These are phyloP conservation scores for Teratosphaeria destructans DNA, from an alignment of 2,329 filamentous ascomycete species.

Conservation along the genomic window DNA sequence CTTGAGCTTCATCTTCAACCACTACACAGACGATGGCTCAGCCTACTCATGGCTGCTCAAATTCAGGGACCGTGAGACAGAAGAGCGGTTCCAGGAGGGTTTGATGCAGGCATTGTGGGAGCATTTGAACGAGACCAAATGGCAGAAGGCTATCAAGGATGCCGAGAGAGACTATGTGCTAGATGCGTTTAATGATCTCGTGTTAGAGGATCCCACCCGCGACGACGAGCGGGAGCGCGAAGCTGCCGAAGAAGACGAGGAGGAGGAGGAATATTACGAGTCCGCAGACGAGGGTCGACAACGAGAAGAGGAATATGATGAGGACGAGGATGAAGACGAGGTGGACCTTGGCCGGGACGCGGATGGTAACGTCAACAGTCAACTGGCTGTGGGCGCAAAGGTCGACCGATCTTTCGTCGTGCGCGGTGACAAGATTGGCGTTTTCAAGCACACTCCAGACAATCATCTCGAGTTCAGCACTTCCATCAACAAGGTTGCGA, in stretches of 20 bases:
- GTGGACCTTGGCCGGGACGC: conserved; percentile 57
- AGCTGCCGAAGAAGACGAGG: conserved; percentile 44
- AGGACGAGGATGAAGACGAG: conserved; percentile 66
- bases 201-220: conserved; percentile 67
- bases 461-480: conserved; percentile 93
- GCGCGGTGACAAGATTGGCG: conserved; percentile 92
- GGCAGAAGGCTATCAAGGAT: conserved; percentile 76
- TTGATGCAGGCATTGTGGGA: conserved; percentile 96
- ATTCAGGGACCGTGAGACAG: conserved; percentile 71
- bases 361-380: conserved; percentile 81
- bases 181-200: conserved; percentile 88
- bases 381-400: conserved; percentile 92
- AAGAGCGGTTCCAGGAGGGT: conserved; percentile 85
- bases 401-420: conserved; percentile 96
- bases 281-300: conserved; percentile 54
- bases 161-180: conserved; percentile 88
- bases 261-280: conserved; percentile 48
- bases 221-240: conserved; percentile 45
- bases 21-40: conserved; percentile 77
- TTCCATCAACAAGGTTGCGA: conserved; percentile 92
- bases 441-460: conserved; percentile 91
- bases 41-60: conserved; percentile 93
- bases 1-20: conserved; percentile 98
- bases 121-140: conserved; percentile 86
- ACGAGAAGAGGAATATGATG: conserved; percentile 66